Evolutionary conservation across 345 rosid genomes (phyloP).

Genomic region (Salix udensis): DNA sequence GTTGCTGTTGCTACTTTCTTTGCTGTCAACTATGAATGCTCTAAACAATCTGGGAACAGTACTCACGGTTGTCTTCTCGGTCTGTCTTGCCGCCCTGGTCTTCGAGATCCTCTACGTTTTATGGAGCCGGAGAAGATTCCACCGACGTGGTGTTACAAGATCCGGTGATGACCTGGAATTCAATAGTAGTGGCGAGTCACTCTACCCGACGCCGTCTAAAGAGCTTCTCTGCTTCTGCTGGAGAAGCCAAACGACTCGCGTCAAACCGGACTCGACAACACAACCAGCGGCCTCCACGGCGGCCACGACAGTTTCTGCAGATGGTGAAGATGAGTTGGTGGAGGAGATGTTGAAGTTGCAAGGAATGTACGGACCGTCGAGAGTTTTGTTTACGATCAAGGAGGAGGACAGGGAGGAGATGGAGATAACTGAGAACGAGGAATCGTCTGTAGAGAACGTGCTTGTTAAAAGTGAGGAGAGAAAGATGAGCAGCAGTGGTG

Average conservation of each 20-base stretch:
- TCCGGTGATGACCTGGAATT: conserved; percentile 15
- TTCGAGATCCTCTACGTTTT: conserved; percentile 47
- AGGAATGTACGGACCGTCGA: conserved; percentile 49
- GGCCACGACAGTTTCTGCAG: conserved; percentile 17
- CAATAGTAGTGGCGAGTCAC: conserved; percentile 4
- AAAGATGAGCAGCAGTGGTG: not conserved
- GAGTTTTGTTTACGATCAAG: conserved; percentile 57
- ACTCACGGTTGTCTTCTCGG: conserved; percentile 42
- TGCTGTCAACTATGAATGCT: conserved; percentile 30
- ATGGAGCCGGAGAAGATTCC: conserved; percentile 45
- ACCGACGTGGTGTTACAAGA: conserved; percentile 18
- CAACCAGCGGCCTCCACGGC: not conserved
- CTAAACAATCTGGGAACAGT: conserved; percentile 33
- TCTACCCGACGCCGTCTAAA: conserved; percentile 45
- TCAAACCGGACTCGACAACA: conserved; percentile 36
- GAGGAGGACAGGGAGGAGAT: conserved; percentile 59
- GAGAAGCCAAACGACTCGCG: conserved; percentile 44
- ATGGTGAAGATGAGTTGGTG: conserved; percentile 4
- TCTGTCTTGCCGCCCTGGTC: conserved; percentile 34
- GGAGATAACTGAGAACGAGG: not conserved
- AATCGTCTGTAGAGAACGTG: not conserved
- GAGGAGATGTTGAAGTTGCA: conserved; percentile 39
- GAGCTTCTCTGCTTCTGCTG: conserved; percentile 76
- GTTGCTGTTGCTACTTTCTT: not conserved
- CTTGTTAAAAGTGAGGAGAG: not conserved